Evolutionary conservation across 331 rosid genomes (phyloP), one percentile per base, ranked within the genome.

Genomic region (Quercus phellos): DNA sequence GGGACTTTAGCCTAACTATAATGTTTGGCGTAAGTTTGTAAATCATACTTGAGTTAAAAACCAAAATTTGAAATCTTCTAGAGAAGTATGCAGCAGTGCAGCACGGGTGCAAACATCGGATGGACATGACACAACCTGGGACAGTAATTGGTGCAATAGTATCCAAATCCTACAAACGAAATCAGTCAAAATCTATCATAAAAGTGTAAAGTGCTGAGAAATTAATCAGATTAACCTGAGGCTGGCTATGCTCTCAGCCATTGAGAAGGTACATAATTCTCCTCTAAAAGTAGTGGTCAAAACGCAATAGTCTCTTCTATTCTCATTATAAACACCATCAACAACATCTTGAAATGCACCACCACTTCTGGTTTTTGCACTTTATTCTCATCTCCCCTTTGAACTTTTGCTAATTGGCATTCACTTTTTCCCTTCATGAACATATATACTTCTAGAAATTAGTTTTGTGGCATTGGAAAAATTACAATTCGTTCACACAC

Each of bases 341-440:
- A 67, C 24, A 76, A 22, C 74, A 67, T 53, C 26, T 34, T 16
- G 7, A 77, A 77, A 73, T 77, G 74, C 80, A 67, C 74, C 74
- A 77, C 68, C 69, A 32, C 34, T 10, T 30, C 32, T 1, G 34
- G n/a, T 46, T 53, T 54, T 22, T 32, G 73, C 13, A 54, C 80
- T 68, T 35, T 68, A 53, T 68, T 74, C 69, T 69, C 60, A 77
- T 68, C 70, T 38, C 13, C 56, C 59, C 32, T 17, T 77, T 55
- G 75, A 69, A 74, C 58, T 10, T 10, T 14, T 18, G n/a, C 56
- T 50, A 29, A 11, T n/a, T 61, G 6, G 51, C 63, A 50, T 63
- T 75, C 70, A 63, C 63, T 63, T 50, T 64, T 63, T 55, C 19
- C 5, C 16, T 26, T 61, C 54, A 14, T 77, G 22, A 34, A 46